Evolutionary conservation across 257 asterid genomes (phyloP).

Genomic region (Knoxia roxburghii): DNA sequence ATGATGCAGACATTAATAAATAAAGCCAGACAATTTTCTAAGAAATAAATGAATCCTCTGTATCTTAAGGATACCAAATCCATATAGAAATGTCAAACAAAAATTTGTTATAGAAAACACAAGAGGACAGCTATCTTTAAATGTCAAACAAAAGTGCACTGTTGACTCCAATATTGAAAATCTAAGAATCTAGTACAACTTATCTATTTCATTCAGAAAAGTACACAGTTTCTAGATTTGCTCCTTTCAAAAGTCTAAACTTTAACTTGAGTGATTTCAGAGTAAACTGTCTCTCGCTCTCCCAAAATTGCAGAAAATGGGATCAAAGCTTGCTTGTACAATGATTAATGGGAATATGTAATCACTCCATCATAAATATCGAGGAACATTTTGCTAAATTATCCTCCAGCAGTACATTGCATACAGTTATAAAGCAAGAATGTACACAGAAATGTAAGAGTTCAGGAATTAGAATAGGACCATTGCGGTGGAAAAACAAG

Average conservation of each 20-base stretch:
- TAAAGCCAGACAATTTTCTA: not conserved
- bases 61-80: not conserved
- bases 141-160: not conserved
- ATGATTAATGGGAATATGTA: not conserved
- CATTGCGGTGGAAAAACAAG: not conserved
- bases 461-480: too few species aligned
- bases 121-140: too few species aligned
- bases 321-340: not conserved
- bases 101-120: too few species aligned
- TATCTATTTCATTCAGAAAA: not conserved
- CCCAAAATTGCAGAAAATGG: not conserved
- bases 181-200: not conserved
- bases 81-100: not conserved
- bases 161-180: not conserved
- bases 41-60: not conserved
- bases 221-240: not conserved
- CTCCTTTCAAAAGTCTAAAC: not conserved
- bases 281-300: not conserved
- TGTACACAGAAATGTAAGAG: not conserved
- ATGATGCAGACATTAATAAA: not conserved
- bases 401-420: not conserved
- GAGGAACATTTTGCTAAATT: not conserved
- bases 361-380: not conserved
- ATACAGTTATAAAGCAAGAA: not conserved
- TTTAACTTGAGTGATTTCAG: not conserved